Evolutionary conservation across 1,284 basidiomycete species (phyloP).

Genomic region (Heterobasidion occidentale): DNA sequence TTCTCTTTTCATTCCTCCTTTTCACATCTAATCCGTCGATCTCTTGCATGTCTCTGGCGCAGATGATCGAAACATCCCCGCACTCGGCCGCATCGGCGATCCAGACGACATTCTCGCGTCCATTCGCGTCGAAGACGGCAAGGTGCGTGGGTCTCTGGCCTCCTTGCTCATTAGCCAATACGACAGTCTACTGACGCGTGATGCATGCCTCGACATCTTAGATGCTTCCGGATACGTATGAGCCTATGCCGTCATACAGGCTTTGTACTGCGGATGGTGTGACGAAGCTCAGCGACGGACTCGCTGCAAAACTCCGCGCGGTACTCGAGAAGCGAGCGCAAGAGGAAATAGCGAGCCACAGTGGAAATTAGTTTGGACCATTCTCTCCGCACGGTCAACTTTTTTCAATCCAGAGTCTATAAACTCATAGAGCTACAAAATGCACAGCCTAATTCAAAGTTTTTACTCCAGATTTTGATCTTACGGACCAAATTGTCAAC

Average conservation of each 20-base stretch:
- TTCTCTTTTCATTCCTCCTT: not conserved
- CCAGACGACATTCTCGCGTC: constrained; percentile 75
- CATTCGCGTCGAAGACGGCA: constrained; percentile 61
- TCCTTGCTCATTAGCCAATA: not conserved
- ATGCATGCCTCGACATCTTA: constrained; percentile 15
- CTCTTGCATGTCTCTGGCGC: not conserved
- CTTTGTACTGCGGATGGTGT: constrained; percentile 66
- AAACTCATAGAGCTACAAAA: too few relatives aligned
- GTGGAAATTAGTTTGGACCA: too few relatives aligned
- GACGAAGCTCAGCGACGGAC: constrained; percentile 53
- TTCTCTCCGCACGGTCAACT: too few relatives aligned
- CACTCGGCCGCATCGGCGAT: constrained; percentile 65
- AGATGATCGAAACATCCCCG: constrained; percentile 69
- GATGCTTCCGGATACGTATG: constrained; percentile 66
- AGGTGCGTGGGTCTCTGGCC: constrained; percentile 30
- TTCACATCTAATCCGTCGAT: not conserved
- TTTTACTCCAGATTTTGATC: too few relatives aligned
- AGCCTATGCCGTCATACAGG: constrained; percentile 75
- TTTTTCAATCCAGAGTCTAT: too few relatives aligned
- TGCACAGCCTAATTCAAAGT: too few relatives aligned
- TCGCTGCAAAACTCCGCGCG: constrained; percentile 38
- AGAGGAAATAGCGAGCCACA: constrained; percentile 5
- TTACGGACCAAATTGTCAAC: too few relatives aligned
- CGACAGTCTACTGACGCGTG: not conserved
- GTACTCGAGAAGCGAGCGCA: constrained; percentile 21